A percentile compares a stretch with the other conserved stretches of the same genome.
Conservation (phyloP, 2,329 filamentous ascomycete species). For the Xylariaceae sp. region DNA sequence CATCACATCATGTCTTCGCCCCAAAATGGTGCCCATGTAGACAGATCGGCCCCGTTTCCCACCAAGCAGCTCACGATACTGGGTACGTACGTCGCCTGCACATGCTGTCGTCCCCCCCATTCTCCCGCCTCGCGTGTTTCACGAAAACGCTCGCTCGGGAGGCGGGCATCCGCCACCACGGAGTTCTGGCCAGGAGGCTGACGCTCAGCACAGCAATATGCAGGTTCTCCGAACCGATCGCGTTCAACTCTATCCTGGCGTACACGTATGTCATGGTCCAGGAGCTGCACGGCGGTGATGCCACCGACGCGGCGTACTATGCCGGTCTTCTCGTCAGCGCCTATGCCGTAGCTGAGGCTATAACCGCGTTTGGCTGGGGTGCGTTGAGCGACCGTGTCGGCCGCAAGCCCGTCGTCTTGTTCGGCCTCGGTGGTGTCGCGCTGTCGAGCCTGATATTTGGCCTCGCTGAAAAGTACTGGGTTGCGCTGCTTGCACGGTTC, state of each 20-base stretch:
- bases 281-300: slow-evolving; percentile 33
- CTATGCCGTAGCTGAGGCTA: slow-evolving; percentile 38
- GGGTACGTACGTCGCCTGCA: not conserved
- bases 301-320: slow-evolving; percentile 41
- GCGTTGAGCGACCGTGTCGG: slow-evolving; percentile 36
- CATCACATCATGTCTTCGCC: not conserved
- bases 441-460: slow-evolving; percentile 39
- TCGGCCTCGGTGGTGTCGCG: slow-evolving; percentile 32
- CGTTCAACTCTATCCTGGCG: slow-evolving; percentile 41
- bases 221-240: slow-evolving; percentile 41
- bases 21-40: not conserved
- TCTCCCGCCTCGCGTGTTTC: no score
- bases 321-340: slow-evolving; percentile 43
- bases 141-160: no score
- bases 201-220: slow-evolving; percentile 33
- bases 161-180: no score
- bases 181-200: no score
- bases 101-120: not conserved
- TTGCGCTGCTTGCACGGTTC: slow-evolving; percentile 36
- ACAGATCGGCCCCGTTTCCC: slow-evolving; percentile 31
- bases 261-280: slow-evolving; percentile 40
- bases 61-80: slow-evolving; percentile 37
- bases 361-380: slow-evolving; percentile 39
- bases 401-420: slow-evolving; percentile 31
- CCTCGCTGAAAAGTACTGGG: slow-evolving; percentile 36